phyloP scores from a whole-genome alignment of 345 rosid species.

The Limnanthes douglasii region DNA sequence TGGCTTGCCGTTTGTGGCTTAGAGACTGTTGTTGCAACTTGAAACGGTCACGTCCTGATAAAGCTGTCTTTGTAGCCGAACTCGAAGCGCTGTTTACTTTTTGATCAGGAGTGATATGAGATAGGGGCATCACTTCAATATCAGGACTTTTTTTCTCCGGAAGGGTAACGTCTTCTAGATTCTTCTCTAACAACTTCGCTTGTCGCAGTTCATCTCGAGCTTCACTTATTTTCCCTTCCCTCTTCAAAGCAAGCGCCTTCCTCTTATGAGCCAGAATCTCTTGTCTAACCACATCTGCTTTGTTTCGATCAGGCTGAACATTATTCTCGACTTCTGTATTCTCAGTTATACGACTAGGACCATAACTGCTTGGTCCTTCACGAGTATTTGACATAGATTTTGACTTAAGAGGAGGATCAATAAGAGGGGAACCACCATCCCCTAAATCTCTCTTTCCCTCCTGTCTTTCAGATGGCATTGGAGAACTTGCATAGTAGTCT shows the following conservation, averaged over 20 bases:
- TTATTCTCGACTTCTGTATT: conserved; percentile 9
- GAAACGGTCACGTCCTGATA: conserved; percentile 73
- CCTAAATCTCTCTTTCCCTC: conserved; percentile 14
- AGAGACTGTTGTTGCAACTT: conserved; percentile 85
- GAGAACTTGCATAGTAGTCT: conserved; percentile 14
- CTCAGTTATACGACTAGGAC: conserved; percentile 3
- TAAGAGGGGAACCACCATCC: conserved; percentile 6
- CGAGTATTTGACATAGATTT: conserved; percentile 1
- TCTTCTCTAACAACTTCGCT: conserved; percentile 71
- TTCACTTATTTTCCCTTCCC: conserved; percentile 69
- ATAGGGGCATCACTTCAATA: conserved; percentile 7
- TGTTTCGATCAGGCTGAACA: conserved; percentile 8
- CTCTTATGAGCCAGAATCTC: conserved; percentile 58
- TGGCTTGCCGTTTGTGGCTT: conserved; percentile 70
- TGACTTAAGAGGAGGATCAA: conserved; percentile 5
- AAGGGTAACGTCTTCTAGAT: conserved; percentile 20
- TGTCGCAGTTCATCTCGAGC: conserved; percentile 66
- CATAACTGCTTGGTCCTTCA: conserved; percentile 6
- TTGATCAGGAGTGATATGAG: conserved; percentile 16
- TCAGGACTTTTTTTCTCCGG: conserved; percentile 12
- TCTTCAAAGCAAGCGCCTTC: conserved; percentile 68
- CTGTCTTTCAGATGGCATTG: conserved; percentile 12
- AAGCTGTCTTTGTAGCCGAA: conserved; percentile 34
- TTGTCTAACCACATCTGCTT: conserved; percentile 24
- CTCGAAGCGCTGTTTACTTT: conserved; percentile 28